Evolutionary conservation across 2,329 filamentous ascomycete species (phyloP), one percentile per base, ranked within the genome.

Genomic region (Metarhizium album): DNA sequence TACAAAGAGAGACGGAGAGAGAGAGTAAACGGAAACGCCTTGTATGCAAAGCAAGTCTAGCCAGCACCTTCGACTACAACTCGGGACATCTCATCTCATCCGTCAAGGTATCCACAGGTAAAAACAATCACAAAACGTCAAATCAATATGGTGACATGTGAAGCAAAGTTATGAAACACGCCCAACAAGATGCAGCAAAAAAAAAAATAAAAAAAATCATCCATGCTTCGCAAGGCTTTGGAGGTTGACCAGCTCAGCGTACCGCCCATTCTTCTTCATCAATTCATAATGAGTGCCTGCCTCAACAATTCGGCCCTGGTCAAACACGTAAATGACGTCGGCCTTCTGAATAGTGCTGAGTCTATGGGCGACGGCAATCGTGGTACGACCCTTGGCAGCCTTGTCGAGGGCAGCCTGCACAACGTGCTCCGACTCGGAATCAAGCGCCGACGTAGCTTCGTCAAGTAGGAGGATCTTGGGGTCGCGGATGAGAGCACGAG

Each of bases 291-390:
- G 91, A 8, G 82, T 89, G 4, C 91, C 91, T 58, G 80, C 78
- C 72, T 97, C 91, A 1, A 94, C 86, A 42, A 97, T 80, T 53
- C 81, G 78, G 7, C 91, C 93, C 60, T 87, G 83, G 66, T 96
- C 90, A 64, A 97, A 93, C n/a, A 97, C 91, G 57, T 94, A 96
- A 59, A 97, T 97, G 46, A 91, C 72, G 63, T 97, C 91, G 0
- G 91, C 91, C 64, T 93, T 90, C 64, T 95, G 90, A 54, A 97
- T 96, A 0, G 93, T 96, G 62, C 83, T 89, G 5, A 98, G 72
- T 23, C 93, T 78, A 68, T 98, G 91, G 3, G 93, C 93, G 1
- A 98, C 91, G 1, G 91, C 90, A 55, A 98, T 93, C 0, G 91
- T 97, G 6, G 90, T 95, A 48, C 90, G 79, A 43, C 84, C 89